Percentiles rank a stretch among this genome's conserved stretches.
These are phyloP conservation scores for Pulveroboletus frians DNA, from an alignment of 768 basidiomycete genomes.

Conservation along the genomic window DNA sequence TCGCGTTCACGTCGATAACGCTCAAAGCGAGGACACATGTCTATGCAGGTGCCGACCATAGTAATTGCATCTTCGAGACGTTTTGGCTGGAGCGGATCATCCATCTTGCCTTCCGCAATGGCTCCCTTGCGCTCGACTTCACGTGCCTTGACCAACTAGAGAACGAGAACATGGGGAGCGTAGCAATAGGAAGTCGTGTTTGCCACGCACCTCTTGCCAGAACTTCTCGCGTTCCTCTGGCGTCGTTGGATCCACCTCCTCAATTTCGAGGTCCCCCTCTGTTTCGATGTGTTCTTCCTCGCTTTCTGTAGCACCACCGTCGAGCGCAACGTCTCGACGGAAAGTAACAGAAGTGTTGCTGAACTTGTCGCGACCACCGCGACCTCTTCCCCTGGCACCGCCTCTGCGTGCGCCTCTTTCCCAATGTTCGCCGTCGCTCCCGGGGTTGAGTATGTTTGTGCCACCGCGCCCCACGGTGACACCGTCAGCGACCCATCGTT, in stretches of 20 bases:
- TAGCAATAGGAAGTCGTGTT: constrained; percentile 5
- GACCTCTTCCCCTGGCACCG: constrained; percentile 42
- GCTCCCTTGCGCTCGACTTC: constrained; percentile 67
- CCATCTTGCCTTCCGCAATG: constrained; percentile 82
- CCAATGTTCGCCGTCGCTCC: constrained; percentile 50
- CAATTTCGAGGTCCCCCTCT: constrained; percentile 28
- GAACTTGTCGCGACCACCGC: constrained; percentile 35
- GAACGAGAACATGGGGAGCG: constrained; percentile 19
- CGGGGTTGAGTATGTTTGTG: constrained; percentile 33
- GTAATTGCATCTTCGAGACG: constrained; percentile 85
- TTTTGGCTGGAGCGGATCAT: constrained; percentile 75
- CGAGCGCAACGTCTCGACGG: no score
- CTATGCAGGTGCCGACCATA: constrained; percentile 87
- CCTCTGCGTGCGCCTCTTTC: constrained; percentile 59
- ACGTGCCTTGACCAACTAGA: constrained; percentile 66
- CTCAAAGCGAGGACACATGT: constrained; percentile 95
- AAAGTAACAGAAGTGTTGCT: constrained; percentile 31
- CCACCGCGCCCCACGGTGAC: constrained; percentile 29
- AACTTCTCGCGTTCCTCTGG: constrained; percentile 60
- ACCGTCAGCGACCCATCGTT: constrained; percentile 52
- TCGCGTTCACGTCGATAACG: constrained; percentile 86
- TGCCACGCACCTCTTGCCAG: constrained; percentile 60
- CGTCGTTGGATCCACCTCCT: constrained; percentile 32
- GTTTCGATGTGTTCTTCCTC: no score
- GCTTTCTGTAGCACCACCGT: no score